phyloP scores from a whole-genome alignment of 2,329 filamentous ascomycete genomes.

The Penicillium psychrosexuale region DNA sequence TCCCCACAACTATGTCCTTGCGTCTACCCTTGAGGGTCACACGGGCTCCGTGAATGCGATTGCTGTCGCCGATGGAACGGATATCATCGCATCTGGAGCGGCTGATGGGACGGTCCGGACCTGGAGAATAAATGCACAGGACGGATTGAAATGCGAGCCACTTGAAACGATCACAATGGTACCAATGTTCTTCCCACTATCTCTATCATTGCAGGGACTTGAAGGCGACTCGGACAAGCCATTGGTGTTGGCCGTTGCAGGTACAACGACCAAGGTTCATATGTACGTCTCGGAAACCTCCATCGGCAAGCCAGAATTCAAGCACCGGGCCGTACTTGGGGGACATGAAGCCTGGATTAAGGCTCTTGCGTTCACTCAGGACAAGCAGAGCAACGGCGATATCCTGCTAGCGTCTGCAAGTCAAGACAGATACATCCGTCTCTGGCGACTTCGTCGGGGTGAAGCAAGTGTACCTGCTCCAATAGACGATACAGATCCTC shows the following conservation, averaged over 20 bases:
- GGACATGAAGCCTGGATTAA: slow-evolving; percentile 96
- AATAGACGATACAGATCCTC: slow-evolving; percentile 34
- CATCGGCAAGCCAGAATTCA: slow-evolving; percentile 53
- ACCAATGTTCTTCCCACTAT: slow-evolving; percentile 78
- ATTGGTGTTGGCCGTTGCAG: slow-evolving; percentile 74
- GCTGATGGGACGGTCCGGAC: slow-evolving; percentile 61
- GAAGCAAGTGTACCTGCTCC: slow-evolving; percentile 55
- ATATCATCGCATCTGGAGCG: slow-evolving; percentile 58
- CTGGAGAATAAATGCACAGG: slow-evolving; percentile 60
- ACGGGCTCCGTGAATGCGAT: slow-evolving; percentile 69
- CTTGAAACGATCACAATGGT: slow-evolving; percentile 68
- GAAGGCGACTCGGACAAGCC: slow-evolving; percentile 48
- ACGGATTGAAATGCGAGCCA: slow-evolving; percentile 45
- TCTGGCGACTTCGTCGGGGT: slow-evolving; percentile 81
- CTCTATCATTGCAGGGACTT: slow-evolving; percentile 66
- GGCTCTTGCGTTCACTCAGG: slow-evolving; percentile 72
- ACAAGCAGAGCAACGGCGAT: slow-evolving; percentile 59
- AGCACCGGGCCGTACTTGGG: slow-evolving; percentile 69
- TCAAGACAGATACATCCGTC: slow-evolving; percentile 93
- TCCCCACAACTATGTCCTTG: slow-evolving; percentile 38
- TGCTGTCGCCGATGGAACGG: slow-evolving; percentile 44
- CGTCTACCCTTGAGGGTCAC: slow-evolving; percentile 61
- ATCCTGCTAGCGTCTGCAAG: slow-evolving; percentile 86
- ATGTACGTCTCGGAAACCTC: slow-evolving; percentile 62
- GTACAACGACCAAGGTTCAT: slow-evolving; percentile 78